phyloP scores from a whole-genome alignment of 1,139 yeast genomes.

The Pichia cactophila region DNA sequence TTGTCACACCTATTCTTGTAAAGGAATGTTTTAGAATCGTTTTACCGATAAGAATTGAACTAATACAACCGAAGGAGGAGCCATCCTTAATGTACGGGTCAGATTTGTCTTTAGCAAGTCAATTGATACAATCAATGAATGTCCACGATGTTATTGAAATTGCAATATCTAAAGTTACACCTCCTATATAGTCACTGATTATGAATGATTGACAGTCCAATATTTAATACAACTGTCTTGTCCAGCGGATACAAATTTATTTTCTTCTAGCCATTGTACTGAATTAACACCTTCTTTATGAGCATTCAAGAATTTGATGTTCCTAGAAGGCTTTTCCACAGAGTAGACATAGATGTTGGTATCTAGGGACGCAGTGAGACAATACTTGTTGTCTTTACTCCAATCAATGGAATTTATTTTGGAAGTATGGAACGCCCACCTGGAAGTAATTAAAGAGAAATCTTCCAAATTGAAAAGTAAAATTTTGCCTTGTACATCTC shows the following conservation, averaged over 20 bases:
- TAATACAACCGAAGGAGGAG: slow-evolving; percentile 36
- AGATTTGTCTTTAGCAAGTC: slow-evolving; percentile 34
- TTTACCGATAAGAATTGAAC: slow-evolving; percentile 37
- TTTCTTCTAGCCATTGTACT: slow-evolving; percentile 54
- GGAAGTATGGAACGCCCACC: slow-evolving; percentile 96
- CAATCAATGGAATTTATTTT: slow-evolving; percentile 71
- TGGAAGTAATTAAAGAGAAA: slow-evolving; percentile 59
- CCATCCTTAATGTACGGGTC: slow-evolving; percentile 48
- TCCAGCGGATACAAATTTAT: slow-evolving; percentile 60
- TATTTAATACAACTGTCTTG: slow-evolving; percentile 72
- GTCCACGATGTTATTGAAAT: slow-evolving; percentile 42
- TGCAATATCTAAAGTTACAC: slow-evolving; percentile 38
- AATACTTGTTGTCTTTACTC: slow-evolving; percentile 64
- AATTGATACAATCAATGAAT: slow-evolving; percentile 37
- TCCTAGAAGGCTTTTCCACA: slow-evolving; percentile 69
- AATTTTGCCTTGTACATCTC: slow-evolving; percentile 82
- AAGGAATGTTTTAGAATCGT: slow-evolving; percentile 39
- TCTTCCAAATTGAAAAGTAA: slow-evolving; percentile 53
- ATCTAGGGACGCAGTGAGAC: slow-evolving; percentile 78
- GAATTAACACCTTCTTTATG: slow-evolving; percentile 83
- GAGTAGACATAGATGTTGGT: slow-evolving; percentile 75
- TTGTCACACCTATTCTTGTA: slow-evolving; percentile 44
- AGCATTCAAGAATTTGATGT: slow-evolving; percentile 65
- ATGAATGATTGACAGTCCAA: slow-evolving; percentile 46
- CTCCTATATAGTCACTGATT: slow-evolving; percentile 32